Evolutionary conservation across 202 grass and related monocot genomes (phyloP).

Genomic region (Dendrocalamus latiflorus): DNA sequence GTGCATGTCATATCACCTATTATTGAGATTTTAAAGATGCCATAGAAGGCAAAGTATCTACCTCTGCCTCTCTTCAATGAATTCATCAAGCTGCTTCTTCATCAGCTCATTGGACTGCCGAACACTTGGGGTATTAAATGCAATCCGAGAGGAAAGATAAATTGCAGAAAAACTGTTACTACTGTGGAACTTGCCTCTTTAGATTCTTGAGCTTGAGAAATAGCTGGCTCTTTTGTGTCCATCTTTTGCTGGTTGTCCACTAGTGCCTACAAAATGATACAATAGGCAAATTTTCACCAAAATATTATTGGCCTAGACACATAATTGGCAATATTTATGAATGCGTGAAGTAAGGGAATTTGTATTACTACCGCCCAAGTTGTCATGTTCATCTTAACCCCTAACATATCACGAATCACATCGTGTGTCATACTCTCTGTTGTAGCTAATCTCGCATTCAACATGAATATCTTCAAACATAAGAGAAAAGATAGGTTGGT

Average conservation of each 20-base stretch:
- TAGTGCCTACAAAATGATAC: constrained; percentile 56
- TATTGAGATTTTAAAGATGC: no score
- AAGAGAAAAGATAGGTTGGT: no score
- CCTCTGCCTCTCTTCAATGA: no score
- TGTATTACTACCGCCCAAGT: constrained; percentile 54
- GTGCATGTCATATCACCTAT: constrained; percentile 10
- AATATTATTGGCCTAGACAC: constrained; percentile 6
- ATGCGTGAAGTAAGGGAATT: constrained; percentile 3
- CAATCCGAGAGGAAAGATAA: constrained; percentile 8
- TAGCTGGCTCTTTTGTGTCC: constrained; percentile 31
- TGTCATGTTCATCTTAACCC: constrained; percentile 94
- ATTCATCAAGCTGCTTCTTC: no score
- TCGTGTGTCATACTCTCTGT: constrained; percentile 99
- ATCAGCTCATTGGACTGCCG: constrained; percentile 52
- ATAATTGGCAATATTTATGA: constrained; percentile 1
- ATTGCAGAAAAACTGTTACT: background rate
- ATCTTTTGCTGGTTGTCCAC: constrained; percentile 65
- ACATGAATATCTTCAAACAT: no score
- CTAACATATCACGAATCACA: constrained; percentile 94
- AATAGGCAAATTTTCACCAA: background rate
- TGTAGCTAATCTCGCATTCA: constrained; percentile 77
- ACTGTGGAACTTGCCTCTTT: constrained; percentile 42
- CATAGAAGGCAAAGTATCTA: no score
- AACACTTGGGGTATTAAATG: constrained; percentile 22
- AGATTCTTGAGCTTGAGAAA: constrained; percentile 29